Conservation (phyloP, 2,329 filamentous ascomycete species). For the Didymella segeticola region DNA sequence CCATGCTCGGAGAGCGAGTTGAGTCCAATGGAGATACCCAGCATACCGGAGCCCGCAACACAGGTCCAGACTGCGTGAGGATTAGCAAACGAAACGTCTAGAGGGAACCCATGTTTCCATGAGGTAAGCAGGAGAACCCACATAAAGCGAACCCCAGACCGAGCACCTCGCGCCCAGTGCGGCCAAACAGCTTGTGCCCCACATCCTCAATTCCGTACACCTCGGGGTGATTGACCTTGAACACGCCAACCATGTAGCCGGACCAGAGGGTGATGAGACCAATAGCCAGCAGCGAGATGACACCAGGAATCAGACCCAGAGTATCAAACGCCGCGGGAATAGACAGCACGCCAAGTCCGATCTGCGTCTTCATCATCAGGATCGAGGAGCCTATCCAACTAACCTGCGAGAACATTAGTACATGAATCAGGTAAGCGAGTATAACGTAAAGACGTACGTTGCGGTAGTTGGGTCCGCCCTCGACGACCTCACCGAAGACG, state of each 20-base stretch:
- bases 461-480: constrained; percentile 21
- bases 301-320: constrained; percentile 56
- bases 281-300: constrained; percentile 52
- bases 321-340: constrained; percentile 54
- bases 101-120: constrained; percentile 46
- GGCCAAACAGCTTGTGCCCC: constrained; percentile 60
- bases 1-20: constrained; percentile 66
- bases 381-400: constrained; percentile 25
- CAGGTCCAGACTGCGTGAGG: constrained; percentile 27
- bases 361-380: constrained; percentile 34
- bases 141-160: constrained; percentile 41
- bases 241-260: constrained; percentile 55
- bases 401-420: constrained; percentile 18
- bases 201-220: constrained; percentile 65
- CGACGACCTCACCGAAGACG: constrained; percentile 20
- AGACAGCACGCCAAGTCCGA: constrained; percentile 51
- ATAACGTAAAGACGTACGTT: constrained; percentile 9
- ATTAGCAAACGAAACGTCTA: too few species aligned
- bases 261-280: constrained; percentile 56
- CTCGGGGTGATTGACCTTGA: constrained; percentile 60
- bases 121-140: constrained; percentile 28
- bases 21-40: constrained; percentile 64
- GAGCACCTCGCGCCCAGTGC: constrained; percentile 57
- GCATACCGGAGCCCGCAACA: constrained; percentile 60
- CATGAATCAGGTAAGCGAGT: neutral